These are phyloP conservation scores for Xylaria sp. DNA, from an alignment of 2,329 filamentous ascomycete genomes.

Conservation along the genomic window DNA sequence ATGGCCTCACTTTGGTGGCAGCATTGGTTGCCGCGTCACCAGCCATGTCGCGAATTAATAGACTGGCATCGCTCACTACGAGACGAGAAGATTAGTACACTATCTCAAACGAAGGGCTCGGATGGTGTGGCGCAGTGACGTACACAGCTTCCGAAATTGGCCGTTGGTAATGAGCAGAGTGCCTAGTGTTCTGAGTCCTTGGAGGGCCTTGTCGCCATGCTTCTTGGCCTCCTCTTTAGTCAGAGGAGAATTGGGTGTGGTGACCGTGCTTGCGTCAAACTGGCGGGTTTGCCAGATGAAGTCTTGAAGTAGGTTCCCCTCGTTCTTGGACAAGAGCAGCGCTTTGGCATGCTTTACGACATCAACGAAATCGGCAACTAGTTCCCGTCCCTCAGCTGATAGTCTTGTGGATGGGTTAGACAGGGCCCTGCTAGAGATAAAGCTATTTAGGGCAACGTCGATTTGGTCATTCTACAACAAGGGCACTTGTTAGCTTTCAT, in stretches of 20 bases:
- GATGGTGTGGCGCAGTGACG: slow-evolving; percentile 51
- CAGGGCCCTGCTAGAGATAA: slow-evolving; percentile 77
- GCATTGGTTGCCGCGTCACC: slow-evolving; percentile 88
- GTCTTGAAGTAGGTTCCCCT: slow-evolving; percentile 93
- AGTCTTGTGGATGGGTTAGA: slow-evolving; percentile 78
- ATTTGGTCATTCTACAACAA: slow-evolving; percentile 85
- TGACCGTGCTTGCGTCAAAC: slow-evolving; percentile 72
- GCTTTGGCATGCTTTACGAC: slow-evolving; percentile 85
- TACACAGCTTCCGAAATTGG: slow-evolving; percentile 91
- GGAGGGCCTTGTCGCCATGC: slow-evolving; percentile 83
- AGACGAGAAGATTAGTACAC: background rate
- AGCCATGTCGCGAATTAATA: slow-evolving; percentile 89
- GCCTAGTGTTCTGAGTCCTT: slow-evolving; percentile 88
- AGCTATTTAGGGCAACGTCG: slow-evolving; percentile 92
- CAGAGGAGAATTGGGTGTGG: slow-evolving; percentile 72
- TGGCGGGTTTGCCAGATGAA: slow-evolving; percentile 95
- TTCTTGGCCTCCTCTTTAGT: slow-evolving; percentile 82
- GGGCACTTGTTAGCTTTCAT: slow-evolving; percentile 31
- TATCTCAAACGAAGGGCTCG: background rate
- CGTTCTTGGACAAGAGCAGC: slow-evolving; percentile 90
- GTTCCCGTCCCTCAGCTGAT: slow-evolving; percentile 81
- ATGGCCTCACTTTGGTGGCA: slow-evolving; percentile 79
- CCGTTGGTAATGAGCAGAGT: slow-evolving; percentile 94
- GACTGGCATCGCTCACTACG: slow-evolving; percentile 77
- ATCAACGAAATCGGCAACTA: slow-evolving; percentile 80